Evolutionary conservation across 1,139 yeast genomes (phyloP), one percentile per base, ranked within the genome.

Genomic region (Pichia sp.): DNA sequence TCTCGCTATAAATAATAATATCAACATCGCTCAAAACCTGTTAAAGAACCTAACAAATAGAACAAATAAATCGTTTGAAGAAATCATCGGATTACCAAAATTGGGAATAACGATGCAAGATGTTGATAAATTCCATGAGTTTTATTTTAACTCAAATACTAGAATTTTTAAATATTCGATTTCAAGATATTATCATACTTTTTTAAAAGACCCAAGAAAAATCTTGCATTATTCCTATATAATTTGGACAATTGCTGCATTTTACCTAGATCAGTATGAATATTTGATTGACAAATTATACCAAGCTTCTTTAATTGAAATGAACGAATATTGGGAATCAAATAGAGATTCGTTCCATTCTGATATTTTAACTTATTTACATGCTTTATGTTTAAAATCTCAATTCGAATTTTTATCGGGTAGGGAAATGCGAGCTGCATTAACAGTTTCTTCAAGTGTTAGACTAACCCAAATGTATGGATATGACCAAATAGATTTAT

Each of bases 401-500:
- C 51, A 53, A 35, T 58, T 53, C 49, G 64, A 62, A 50, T 61
- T 55, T 40, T 49, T 54, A 29, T 43, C 60, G 15, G 60, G 57
- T 18, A 52, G 56, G 41, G 61, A 59, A 30, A 42, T 58, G 50
- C 48, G 56, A 39, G 58, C 64, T 9, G 63, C 65, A 4, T 32
- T 59, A 18, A 57, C 65, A 4, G 50, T 59, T 25, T 51, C 57
- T 16, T 43, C 52, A 6, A 58, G 61, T 4, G 60, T 58, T n/a
- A 53, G 66, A 42, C 42, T 60, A 38, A 49, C 62, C 6, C 65
- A 60, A 52, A 52, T 62, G 51, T 53, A 54, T 40, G 63, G 62
- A 3, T 60, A 53, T 44, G 65, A 62, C 51, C 62, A 59, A 46
- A 52, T 61, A 7, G 66, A 62, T 48, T 45, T 58, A 24, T 50